These are phyloP conservation scores for Wickerhamomyces hampshirensis DNA, from an alignment of 805 yeast species.

Conservation along the genomic window DNA sequence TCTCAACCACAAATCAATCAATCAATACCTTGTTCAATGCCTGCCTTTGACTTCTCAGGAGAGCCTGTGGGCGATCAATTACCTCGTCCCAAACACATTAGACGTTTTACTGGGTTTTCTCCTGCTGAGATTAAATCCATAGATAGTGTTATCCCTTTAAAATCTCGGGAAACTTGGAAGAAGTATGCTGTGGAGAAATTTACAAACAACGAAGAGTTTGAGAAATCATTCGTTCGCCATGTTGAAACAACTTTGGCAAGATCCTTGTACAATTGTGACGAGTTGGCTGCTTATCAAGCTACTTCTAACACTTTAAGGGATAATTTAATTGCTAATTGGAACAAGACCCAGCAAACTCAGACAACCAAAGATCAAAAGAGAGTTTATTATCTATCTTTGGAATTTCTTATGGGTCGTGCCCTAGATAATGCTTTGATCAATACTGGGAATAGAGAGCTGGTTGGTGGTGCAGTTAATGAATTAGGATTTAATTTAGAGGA, in stretches of 20 bases:
- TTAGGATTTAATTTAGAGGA: slow-evolving; percentile 89
- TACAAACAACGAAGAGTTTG: slow-evolving; percentile 50
- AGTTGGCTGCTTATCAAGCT: slow-evolving; percentile 89
- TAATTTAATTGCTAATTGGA: slow-evolving; percentile 81
- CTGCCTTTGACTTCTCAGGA: slow-evolving; percentile 2
- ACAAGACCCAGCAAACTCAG: slow-evolving; percentile 86
- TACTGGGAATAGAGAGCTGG: slow-evolving; percentile 58
- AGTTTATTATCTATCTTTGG: slow-evolving; percentile 80
- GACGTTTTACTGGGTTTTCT: slow-evolving; percentile 86
- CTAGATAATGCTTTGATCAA: slow-evolving; percentile 91
- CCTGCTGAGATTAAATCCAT: slow-evolving; percentile 83
- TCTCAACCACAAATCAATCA: not conserved
- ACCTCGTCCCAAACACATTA: slow-evolving; percentile 44
- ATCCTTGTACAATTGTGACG: slow-evolving; percentile 87
- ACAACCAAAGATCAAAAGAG: slow-evolving; percentile 81
- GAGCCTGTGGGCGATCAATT: slow-evolving; percentile 14
- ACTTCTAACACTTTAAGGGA: slow-evolving; percentile 77
- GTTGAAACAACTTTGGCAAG: slow-evolving; percentile 92
- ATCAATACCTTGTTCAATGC: too few species aligned
- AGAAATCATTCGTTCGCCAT: slow-evolving; percentile 68
- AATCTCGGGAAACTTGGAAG: slow-evolving; percentile 74
- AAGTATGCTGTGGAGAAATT: slow-evolving; percentile 53
- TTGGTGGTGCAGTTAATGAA: slow-evolving; percentile 53
- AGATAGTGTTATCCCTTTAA: slow-evolving; percentile 76
- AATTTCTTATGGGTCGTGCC: slow-evolving; percentile 92